phyloP scores from a whole-genome alignment of 805 yeast genomes.

The Candida vaughaniae region DNA sequence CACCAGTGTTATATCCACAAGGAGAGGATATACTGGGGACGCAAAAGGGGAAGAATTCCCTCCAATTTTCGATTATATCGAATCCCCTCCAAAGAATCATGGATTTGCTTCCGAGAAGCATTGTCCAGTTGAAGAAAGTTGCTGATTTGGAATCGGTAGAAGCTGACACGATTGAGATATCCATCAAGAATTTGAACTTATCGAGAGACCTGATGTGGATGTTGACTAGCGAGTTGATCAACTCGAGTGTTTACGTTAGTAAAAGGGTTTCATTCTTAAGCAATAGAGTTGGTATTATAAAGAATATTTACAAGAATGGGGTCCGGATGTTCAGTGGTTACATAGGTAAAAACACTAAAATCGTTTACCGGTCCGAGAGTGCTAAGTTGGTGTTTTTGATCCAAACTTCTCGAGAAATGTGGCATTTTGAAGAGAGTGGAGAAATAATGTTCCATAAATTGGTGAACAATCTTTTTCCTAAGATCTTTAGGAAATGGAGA shows the following conservation, averaged over 20 bases:
- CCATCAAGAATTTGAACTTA: conserved; percentile 74
- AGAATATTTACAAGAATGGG: conserved; percentile 66
- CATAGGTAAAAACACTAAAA: conserved; percentile 68
- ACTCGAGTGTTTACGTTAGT: conserved; percentile 62
- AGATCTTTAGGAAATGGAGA: conserved; percentile 84
- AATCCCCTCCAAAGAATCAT: conserved; percentile 59
- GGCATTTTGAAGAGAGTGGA: conserved; percentile 97
- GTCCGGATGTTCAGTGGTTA: conserved; percentile 71
- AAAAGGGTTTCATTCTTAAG: conserved; percentile 65
- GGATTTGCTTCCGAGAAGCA: conserved; percentile 66
- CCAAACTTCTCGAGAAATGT: conserved; percentile 93
- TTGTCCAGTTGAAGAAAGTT: conserved; percentile 53
- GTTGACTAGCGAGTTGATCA: conserved; percentile 59
- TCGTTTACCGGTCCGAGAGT: conserved; percentile 88
- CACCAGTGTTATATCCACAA: conserved; percentile 1
- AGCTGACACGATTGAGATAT: conserved; percentile 80
- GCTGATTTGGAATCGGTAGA: conserved; percentile 48
- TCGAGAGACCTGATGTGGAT: conserved; percentile 95
- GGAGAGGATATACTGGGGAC: neutral
- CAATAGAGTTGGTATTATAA: conserved; percentile 60
- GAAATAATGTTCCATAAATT: conserved; percentile 91
- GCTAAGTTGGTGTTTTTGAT: conserved; percentile 80
- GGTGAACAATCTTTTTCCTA: conserved; percentile 89
- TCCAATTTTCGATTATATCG: conserved; percentile 55
- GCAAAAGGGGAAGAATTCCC: conserved; percentile 20